Evolutionary conservation across 176 grass and related monocot genomes (phyloP).

Genomic region (Cocos nucifera): DNA sequence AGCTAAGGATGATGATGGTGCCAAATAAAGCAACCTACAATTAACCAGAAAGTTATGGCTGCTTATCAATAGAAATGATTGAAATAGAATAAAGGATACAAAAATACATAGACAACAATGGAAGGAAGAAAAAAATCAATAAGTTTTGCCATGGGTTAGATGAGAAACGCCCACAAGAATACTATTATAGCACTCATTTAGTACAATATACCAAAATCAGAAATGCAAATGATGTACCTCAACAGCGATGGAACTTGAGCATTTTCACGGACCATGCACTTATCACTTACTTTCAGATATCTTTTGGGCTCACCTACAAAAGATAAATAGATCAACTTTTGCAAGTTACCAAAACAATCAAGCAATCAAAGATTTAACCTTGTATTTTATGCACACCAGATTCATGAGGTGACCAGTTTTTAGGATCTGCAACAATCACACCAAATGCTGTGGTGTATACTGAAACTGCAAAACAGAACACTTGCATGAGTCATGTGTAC

Average conservation of each 20-base stretch:
- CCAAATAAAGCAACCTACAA: too few species aligned
- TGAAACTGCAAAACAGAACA: constrained; percentile 53
- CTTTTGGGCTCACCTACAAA: constrained; percentile 48
- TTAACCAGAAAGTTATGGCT: too few species aligned
- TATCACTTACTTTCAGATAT: constrained; percentile 73
- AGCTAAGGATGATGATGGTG: too few species aligned
- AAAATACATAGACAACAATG: background rate
- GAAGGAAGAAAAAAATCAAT: background rate
- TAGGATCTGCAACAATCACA: constrained; percentile 82
- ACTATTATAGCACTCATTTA: too few species aligned
- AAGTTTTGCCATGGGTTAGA: too few species aligned
- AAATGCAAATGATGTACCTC: constrained; percentile 40
- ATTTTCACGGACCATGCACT: constrained; percentile 64
- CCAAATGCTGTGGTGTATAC: constrained; percentile 63
- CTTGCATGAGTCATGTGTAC: constrained; percentile 1
- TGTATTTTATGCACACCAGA: constrained; percentile 31
- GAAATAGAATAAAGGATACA: too few species aligned
- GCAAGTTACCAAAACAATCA: constrained; percentile 5
- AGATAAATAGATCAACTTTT: constrained; percentile 10
- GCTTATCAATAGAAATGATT: too few species aligned
- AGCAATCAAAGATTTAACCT: constrained; percentile 2
- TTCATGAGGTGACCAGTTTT: constrained; percentile 82
- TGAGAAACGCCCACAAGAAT: too few species aligned
- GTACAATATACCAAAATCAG: too few species aligned
- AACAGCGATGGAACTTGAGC: constrained; percentile 79